Evolutionary conservation across 768 basidiomycete genomes (phyloP).

Genomic region (Lentinula sp.): DNA sequence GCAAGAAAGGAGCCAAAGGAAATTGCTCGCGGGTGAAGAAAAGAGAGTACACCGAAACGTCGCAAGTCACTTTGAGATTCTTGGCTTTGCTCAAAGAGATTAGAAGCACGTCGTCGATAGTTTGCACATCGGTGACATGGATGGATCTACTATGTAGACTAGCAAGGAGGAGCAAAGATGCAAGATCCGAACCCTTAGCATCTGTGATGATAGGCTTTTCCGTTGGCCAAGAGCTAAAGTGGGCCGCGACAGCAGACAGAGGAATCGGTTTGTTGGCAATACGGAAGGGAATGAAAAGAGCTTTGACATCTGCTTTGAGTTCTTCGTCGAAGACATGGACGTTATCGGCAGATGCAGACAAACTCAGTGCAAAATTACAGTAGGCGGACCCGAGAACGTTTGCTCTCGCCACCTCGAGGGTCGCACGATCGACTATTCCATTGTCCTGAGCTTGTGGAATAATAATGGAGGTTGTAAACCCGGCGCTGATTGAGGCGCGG

Average conservation of each 20-base stretch:
- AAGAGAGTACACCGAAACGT: slow-evolving; percentile 86
- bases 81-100: slow-evolving; percentile 95
- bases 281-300: slow-evolving; percentile 81
- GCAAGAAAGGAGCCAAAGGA: slow-evolving; percentile 58
- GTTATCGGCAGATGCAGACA: slow-evolving; percentile 72
- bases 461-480: slow-evolving; percentile 83
- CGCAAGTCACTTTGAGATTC: slow-evolving; percentile 91
- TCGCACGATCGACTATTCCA: slow-evolving; percentile 58
- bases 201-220: slow-evolving; percentile 95
- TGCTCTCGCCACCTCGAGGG: slow-evolving; percentile 63
- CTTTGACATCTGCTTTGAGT: slow-evolving; percentile 72
- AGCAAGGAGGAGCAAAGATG: slow-evolving; percentile 90
- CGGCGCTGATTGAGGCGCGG: slow-evolving; percentile 79
- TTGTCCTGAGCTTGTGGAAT: slow-evolving; percentile 62
- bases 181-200: slow-evolving; percentile 86
- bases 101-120: slow-evolving; percentile 78
- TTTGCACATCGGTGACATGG: slow-evolving; percentile 87
- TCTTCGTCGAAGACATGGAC: slow-evolving; percentile 63
- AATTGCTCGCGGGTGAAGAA: slow-evolving; percentile 82
- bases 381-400: slow-evolving; percentile 62
- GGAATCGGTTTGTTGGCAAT: slow-evolving; percentile 40
- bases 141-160: slow-evolving; percentile 85
- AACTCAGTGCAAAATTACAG: slow-evolving; percentile 83
- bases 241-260: slow-evolving; percentile 72
- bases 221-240: slow-evolving; percentile 85